Percentiles rank a stretch among this genome's conserved stretches.
phyloP scores from a whole-genome alignment of 129 eudicot species.

The Escallonia rubra region DNA sequence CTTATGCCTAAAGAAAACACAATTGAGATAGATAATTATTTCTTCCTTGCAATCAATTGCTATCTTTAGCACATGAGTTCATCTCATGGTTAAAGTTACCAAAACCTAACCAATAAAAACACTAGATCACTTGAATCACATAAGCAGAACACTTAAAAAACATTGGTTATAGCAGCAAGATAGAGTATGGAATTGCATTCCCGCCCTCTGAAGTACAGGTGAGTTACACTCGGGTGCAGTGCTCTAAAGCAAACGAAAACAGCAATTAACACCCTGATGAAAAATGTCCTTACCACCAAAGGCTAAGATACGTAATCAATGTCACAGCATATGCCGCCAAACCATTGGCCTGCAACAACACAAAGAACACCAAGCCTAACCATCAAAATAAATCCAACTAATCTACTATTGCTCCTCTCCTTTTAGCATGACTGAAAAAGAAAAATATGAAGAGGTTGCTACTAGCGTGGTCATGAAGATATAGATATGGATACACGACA shows the following conservation, averaged over 20 bases:
- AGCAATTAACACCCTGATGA: background rate
- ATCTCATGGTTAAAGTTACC: too few relatives aligned
- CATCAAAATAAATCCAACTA: background rate
- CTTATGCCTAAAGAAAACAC: too few relatives aligned
- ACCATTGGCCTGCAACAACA: conserved; percentile 80
- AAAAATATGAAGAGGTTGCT: too few relatives aligned
- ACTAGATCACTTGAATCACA: background rate
- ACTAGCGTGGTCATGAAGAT: too few relatives aligned
- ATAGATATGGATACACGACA: too few relatives aligned
- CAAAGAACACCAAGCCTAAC: conserved; percentile 9
- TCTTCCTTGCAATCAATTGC: too few relatives aligned
- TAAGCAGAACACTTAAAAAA: background rate
- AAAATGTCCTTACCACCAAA: conserved; percentile 78
- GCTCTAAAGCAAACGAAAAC: background rate
- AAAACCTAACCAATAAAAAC: background rate
- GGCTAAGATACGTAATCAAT: conserved; percentile 69
- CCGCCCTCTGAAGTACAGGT: background rate
- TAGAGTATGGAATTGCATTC: background rate
- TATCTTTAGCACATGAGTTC: too few relatives aligned
- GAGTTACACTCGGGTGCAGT: too few relatives aligned
- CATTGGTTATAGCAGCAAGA: background rate
- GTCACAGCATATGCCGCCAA: conserved; percentile 80
- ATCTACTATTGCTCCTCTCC: background rate
- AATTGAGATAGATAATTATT: too few relatives aligned
- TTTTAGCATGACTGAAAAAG: background rate